Evolutionary conservation across 2,329 filamentous ascomycete species (phyloP).

Genomic region (Mariannaea sp.): DNA sequence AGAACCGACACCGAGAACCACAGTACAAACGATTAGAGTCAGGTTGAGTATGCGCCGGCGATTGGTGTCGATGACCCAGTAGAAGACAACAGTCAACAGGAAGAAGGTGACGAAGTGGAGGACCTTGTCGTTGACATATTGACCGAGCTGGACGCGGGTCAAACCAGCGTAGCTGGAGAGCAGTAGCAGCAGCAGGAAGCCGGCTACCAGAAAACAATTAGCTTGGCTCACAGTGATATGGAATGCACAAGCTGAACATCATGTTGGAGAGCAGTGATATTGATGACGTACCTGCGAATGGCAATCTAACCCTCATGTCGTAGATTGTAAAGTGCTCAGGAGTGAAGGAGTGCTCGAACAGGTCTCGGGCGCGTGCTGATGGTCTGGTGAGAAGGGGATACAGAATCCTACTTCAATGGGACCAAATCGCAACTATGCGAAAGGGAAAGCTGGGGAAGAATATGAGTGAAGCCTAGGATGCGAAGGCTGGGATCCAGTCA

Average conservation of each 20-base stretch:
- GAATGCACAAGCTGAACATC: not conserved
- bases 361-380: conserved; percentile 1
- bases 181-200: conserved; percentile 72
- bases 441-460: conserved; percentile 5
- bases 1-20: conserved; percentile 71
- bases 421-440: not conserved
- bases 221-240: not conserved
- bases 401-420: conserved; percentile 1
- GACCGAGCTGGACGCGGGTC: conserved; percentile 61
- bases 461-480: conserved; percentile 6
- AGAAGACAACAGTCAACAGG: conserved; percentile 83
- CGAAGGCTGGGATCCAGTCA: conserved; percentile 10
- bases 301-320: conserved; percentile 81
- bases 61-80: conserved; percentile 94
- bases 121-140: conserved; percentile 82
- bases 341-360: not conserved
- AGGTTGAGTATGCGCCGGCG: conserved; percentile 84
- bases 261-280: not conserved
- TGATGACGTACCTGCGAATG: conserved; percentile 75
- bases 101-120: conserved; percentile 91
- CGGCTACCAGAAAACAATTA: conserved; percentile 53
- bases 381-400: conserved; percentile 2
- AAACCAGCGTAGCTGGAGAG: conserved; percentile 81
- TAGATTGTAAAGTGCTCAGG: not conserved
- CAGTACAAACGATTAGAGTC: conserved; percentile 79